These are phyloP conservation scores for Orbilia ellipsospora DNA, from an alignment of 2,329 filamentous ascomycete species.

Conservation along the genomic window DNA sequence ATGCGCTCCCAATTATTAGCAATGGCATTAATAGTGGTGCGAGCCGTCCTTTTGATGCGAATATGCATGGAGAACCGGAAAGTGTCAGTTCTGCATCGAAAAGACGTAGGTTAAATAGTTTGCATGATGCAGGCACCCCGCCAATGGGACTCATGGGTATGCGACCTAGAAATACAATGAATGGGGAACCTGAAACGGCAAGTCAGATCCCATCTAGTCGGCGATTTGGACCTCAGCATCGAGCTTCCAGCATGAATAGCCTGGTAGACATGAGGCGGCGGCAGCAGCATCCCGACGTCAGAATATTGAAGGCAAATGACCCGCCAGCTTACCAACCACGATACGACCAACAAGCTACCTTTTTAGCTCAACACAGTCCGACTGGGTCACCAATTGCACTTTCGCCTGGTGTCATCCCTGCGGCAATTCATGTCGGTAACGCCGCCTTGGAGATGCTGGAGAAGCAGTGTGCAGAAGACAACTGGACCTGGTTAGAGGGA, in stretches of 20 bases:
- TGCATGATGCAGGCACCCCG: constrained; percentile 25
- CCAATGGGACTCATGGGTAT: constrained; percentile 12
- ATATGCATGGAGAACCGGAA: constrained; percentile 26
- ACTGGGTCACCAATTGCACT: constrained; percentile 42
- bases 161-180: constrained; percentile 9
- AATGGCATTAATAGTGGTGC: neutral
- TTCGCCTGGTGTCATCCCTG: constrained; percentile 36
- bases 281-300: constrained; percentile 46
- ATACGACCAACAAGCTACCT: constrained; percentile 35
- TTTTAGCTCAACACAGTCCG: constrained; percentile 34
- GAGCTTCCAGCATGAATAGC: constrained; percentile 47
- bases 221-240: constrained; percentile 41
- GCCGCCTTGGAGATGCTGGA: constrained; percentile 77
- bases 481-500: constrained; percentile 91
- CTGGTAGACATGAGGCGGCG: constrained; percentile 39
- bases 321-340: constrained; percentile 43
- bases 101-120: constrained; percentile 41
- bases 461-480: constrained; percentile 79
- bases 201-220: constrained; percentile 15
- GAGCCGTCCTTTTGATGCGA: constrained; percentile 32
- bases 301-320: constrained; percentile 41
- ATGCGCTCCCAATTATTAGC: constrained; percentile 38
- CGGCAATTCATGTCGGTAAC: constrained; percentile 65
- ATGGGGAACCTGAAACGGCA: neutral
- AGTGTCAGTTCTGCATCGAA: constrained; percentile 43